Evolutionary conservation across 1,284 basidiomycete species (phyloP).

Genomic region (Flammula alnicola): DNA sequence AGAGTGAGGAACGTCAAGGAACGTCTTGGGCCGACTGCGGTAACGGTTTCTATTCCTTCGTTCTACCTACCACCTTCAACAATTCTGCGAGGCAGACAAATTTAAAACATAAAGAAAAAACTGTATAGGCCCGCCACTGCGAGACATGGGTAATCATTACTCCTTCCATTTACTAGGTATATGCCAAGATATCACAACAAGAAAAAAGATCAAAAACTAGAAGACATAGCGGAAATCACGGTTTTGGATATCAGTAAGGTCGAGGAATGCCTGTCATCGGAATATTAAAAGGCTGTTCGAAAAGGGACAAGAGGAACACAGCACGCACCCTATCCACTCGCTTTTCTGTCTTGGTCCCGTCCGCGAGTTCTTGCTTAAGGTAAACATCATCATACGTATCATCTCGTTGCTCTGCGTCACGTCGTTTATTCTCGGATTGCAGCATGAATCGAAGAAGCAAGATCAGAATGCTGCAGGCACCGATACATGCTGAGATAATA

Average conservation of each 20-base stretch:
- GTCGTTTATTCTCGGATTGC: constrained; percentile 63
- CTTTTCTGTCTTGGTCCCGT: constrained; percentile 57
- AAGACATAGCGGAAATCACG: constrained; percentile 64
- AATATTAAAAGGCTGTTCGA: no score
- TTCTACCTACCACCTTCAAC: no score
- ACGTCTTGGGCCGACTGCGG: no score
- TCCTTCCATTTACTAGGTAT: no score
- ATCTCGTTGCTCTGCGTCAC: constrained; percentile 60
- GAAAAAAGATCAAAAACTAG: constrained; percentile 34
- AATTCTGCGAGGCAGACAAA: no score
- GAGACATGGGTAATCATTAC: no score
- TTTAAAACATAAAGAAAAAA: no score
- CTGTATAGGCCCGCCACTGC: no score
- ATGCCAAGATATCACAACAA: no score
- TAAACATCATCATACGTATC: constrained; percentile 69
- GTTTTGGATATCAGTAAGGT: constrained; percentile 69
- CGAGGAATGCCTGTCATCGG: constrained; percentile 73
- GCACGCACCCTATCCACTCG: constrained; percentile 63
- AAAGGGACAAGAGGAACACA: constrained; percentile 9
- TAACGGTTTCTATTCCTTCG: no score
- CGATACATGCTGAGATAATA: constrained; percentile 63
- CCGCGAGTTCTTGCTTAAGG: constrained; percentile 53
- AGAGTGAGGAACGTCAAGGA: no score
- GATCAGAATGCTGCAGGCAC: constrained; percentile 55
- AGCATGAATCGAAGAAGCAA: constrained; percentile 66